Conservation (phyloP, 352 stramenopile genomes). For the Detonula confervacea region DNA sequence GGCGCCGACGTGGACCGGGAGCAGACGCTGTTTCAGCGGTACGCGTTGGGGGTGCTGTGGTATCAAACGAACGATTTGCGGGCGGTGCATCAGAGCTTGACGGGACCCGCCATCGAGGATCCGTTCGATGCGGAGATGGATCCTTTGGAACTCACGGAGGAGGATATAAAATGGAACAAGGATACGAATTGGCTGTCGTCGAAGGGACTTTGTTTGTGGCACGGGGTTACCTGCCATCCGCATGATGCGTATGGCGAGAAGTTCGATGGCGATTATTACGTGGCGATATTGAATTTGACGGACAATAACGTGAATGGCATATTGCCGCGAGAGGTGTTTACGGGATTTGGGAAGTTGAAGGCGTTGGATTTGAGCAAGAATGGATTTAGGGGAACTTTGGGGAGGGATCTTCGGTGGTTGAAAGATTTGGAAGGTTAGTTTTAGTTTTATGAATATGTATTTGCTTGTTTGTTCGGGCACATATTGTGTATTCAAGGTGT, state of each 20-base stretch:
- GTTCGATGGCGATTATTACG: conserved; percentile 44
- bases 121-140: conserved; percentile 16
- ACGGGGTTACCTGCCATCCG: conserved; percentile 50
- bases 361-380: conserved; percentile 68
- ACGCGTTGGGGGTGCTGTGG: conserved; percentile 45
- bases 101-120: not conserved
- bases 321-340: conserved; percentile 41
- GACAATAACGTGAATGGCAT: conserved; percentile 49
- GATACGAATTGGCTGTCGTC: conserved; percentile 33
- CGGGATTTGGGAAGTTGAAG: conserved; percentile 36
- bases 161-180: conserved; percentile 35
- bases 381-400: conserved; percentile 40
- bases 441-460: not conserved
- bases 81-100: conserved; percentile 25
- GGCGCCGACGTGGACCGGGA: conserved; percentile 34
- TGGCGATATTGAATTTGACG: conserved; percentile 54
- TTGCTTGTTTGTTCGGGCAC: too few species aligned
- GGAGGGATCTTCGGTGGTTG: conserved; percentile 36
- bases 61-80: conserved; percentile 48
- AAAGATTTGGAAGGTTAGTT: conserved; percentile 44
- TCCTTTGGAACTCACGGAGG: conserved; percentile 17
- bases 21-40: conserved; percentile 38
- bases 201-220: conserved; percentile 37
- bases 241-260: not conserved
- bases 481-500: not conserved